These are phyloP conservation scores for Tolypocladium cylindrosporum DNA, from an alignment of 2,329 filamentous ascomycete genomes.

Conservation along the genomic window DNA sequence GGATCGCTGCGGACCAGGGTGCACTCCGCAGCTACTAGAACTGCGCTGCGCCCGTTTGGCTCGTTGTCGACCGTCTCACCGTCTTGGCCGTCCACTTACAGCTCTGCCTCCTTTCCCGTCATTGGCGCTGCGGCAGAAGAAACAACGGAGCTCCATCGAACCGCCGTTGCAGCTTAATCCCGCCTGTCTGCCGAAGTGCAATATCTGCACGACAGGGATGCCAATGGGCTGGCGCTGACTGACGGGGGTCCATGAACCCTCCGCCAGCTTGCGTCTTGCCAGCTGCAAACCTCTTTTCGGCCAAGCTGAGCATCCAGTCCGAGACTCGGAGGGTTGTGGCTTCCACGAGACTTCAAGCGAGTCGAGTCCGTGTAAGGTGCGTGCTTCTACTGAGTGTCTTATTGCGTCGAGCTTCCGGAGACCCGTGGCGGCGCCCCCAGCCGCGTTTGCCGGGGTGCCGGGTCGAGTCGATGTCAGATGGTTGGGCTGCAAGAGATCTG, in stretches of 20 bases:
- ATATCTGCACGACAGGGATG: not conserved
- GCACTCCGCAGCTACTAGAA: not conserved
- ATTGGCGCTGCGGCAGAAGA: not conserved
- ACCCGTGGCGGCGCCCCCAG: not conserved
- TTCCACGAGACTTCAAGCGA: not conserved
- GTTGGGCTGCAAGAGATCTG: not conserved
- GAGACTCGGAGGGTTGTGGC: not conserved
- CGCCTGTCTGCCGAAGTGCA: not conserved
- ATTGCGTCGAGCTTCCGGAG: not conserved
- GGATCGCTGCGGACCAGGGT: not conserved
- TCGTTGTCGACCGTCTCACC: not conserved
- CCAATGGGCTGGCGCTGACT: not conserved
- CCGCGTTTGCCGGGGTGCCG: not conserved
- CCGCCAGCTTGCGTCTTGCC: not conserved
- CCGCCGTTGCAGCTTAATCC: not conserved
- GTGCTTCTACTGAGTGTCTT: not conserved
- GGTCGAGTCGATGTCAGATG: not conserved
- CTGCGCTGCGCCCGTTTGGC: not conserved
- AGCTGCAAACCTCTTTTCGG: not conserved
- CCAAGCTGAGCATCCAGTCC: not conserved
- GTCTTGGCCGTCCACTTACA: no score
- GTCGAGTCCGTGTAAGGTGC: not conserved
- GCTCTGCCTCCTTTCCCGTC: not conserved
- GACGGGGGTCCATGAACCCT: not conserved
- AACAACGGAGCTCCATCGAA: not conserved